Evolutionary conservation across 495 filamentous ascomycete genomes (phyloP).

Genomic region (Cercophora scortea): DNA sequence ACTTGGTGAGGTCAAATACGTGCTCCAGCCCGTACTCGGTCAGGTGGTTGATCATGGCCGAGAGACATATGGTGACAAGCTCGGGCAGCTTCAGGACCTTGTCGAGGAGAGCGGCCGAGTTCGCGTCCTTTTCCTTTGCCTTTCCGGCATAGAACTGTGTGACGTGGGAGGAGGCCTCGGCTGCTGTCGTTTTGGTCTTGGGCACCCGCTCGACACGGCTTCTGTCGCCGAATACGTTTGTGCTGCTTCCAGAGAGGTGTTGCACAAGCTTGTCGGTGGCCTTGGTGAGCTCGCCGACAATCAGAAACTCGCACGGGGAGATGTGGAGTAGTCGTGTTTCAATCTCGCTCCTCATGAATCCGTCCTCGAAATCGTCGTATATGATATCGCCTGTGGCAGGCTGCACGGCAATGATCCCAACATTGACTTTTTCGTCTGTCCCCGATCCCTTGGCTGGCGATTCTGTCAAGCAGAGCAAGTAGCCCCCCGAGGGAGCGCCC

Average conservation of each 20-base stretch:
- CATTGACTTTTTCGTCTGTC: conserved; percentile 86
- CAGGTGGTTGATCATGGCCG: conserved; percentile 93
- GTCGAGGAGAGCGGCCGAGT: conserved; percentile 59
- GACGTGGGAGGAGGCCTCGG: conserved; percentile 80
- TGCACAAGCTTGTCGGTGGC: conserved; percentile 89
- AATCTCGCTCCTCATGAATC: conserved; percentile 96
- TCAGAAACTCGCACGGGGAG: conserved; percentile 91
- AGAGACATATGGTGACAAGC: conserved; percentile 83
- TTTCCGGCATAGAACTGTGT: conserved; percentile 91
- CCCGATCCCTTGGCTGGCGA: conserved; percentile 75
- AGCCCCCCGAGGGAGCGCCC: conserved; percentile 70
- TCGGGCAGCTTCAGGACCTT: conserved; percentile 81
- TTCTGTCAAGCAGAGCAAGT: conserved; percentile 90
- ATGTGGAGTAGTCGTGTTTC: conserved; percentile 93
- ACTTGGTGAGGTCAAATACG: conserved; percentile 93
- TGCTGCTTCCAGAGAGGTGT: conserved; percentile 77
- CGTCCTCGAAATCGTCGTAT: conserved; percentile 94
- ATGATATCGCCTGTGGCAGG: conserved; percentile 94
- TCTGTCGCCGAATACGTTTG: conserved; percentile 88
- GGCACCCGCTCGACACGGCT: conserved; percentile 73
- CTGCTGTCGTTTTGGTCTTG: conserved; percentile 75
- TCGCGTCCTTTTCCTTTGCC: conserved; percentile 51
- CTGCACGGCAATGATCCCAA: conserved; percentile 91
- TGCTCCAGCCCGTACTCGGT: conserved; percentile 91
- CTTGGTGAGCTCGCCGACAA: conserved; percentile 86